Evolutionary conservation across 768 basidiomycete species (phyloP).

Genomic region (Tricholoma sp.): DNA sequence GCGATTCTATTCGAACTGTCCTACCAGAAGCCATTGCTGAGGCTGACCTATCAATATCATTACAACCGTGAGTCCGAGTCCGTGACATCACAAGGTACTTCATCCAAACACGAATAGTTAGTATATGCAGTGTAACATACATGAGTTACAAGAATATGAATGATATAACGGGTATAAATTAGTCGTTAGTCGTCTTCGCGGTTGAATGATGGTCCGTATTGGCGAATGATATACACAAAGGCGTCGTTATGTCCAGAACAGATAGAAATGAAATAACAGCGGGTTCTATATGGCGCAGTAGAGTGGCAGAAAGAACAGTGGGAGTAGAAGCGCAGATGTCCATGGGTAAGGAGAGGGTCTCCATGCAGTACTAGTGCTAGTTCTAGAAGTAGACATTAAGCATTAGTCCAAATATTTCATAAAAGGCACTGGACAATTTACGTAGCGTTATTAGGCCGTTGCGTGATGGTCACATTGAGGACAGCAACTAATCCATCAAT

Average conservation of each 20-base stretch:
- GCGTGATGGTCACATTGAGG: constrained; percentile 62
- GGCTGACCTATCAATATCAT: too few relatives aligned
- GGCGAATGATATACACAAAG: background rate
- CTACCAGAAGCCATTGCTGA: too few relatives aligned
- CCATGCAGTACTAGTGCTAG: background rate
- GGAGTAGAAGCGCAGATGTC: constrained; percentile 6
- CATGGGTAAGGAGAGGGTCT: background rate
- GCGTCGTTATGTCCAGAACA: background rate
- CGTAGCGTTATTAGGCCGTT: constrained; percentile 24
- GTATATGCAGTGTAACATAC: too few relatives aligned
- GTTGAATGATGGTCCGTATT: background rate
- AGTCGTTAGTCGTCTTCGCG: background rate
- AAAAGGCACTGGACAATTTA: constrained; percentile 16
- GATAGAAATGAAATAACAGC: background rate
- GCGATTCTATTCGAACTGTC: too few relatives aligned
- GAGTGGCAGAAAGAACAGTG: background rate
- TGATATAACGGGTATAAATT: background rate
- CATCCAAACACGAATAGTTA: background rate
- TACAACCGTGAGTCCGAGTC: too few relatives aligned
- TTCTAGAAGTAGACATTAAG: background rate
- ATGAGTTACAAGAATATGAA: background rate
- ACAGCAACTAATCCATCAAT: constrained; percentile 83
- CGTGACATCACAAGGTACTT: too few relatives aligned
- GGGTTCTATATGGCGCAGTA: background rate
- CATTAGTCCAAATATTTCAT: background rate